Evolutionary conservation across 176 grass and related monocot species (phyloP).

Genomic region (Eleusine indica): DNA sequence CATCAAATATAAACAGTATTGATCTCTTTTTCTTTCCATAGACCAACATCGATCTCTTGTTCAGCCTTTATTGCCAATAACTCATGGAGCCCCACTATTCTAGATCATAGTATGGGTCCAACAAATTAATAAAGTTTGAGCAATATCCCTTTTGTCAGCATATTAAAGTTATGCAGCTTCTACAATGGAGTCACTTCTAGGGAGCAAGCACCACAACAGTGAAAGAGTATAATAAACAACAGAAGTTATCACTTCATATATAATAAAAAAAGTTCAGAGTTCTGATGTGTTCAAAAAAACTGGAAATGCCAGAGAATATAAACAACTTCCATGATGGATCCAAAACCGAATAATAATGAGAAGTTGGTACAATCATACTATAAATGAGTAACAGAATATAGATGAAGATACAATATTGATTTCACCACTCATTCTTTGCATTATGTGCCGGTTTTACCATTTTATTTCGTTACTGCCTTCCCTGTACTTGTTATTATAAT

Average conservation of each 20-base stretch:
- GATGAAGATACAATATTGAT: background rate
- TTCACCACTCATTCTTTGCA: background rate
- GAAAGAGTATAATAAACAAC: background rate
- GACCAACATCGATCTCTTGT: background rate
- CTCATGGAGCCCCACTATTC: background rate
- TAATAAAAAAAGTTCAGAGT: background rate
- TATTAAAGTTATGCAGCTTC: background rate
- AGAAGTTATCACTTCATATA: background rate
- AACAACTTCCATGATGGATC: background rate
- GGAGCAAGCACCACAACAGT: background rate
- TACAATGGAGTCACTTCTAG: background rate
- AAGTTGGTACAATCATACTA: background rate
- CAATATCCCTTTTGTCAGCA: background rate
- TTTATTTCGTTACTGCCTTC: background rate
- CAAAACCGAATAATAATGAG: background rate
- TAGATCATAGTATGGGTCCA: conserved; percentile 9
- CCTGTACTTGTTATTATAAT: background rate
- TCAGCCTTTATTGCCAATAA: conserved; percentile 21
- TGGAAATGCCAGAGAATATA: background rate
- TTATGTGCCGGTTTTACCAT: background rate
- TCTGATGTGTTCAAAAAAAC: background rate
- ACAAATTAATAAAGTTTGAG: background rate
- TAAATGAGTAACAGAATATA: background rate
- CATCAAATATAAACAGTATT: background rate
- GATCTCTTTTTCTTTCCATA: background rate